Base-by-base conservation (phyloP, 805 yeast genomes). In the Allodekkera sacchari region DNA sequence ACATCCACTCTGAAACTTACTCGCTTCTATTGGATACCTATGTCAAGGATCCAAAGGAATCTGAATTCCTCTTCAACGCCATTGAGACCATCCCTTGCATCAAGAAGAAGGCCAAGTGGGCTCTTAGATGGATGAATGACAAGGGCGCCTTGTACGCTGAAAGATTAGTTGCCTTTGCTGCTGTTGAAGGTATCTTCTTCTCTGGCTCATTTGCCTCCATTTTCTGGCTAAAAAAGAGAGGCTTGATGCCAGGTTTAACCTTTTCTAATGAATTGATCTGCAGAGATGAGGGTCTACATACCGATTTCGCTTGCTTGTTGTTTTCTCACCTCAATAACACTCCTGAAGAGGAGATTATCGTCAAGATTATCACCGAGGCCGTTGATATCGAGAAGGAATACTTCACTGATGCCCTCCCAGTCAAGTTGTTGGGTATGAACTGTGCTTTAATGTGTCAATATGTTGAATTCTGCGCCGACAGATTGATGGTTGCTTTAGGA, bases 221-320 rank as follows among this genome's bases (percentile, higher is more conserved):
- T 57, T 89, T 89, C 70, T 89, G 98, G 98, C 77, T 89, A 55
- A 89, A 92, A 77, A 89, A 89, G 77, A 82, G 96, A 63, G 98
- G 98, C 58, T 70, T 89, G 56, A 89, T 89, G 98, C 97, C 98
- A 22, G 98, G 98, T 55, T 71, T 89, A 52, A 89, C 97, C 27
- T 92, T 89, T 73, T 88, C 97, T 35, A 89, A 89, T 64, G 98
- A 89, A 66, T 76, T 89, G 57, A 89, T 89, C 52, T 87, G 95
- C 57, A 85, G 98, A 66, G 98, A 89, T 62, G 98, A 89, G 69
- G 98, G 98, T 60, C 69, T 92, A 63, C 98, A 89, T 65, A 89
- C 98, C 33, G 98, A 89, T 66, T 89, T 92, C 62, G 98, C 97
- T 19, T 92, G 97, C 63, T 69, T 89, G 55, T 70, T 89, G 58